Evolutionary conservation across 2,329 filamentous ascomycete species (phyloP).

Genomic region (Fusarium nelsonii): DNA sequence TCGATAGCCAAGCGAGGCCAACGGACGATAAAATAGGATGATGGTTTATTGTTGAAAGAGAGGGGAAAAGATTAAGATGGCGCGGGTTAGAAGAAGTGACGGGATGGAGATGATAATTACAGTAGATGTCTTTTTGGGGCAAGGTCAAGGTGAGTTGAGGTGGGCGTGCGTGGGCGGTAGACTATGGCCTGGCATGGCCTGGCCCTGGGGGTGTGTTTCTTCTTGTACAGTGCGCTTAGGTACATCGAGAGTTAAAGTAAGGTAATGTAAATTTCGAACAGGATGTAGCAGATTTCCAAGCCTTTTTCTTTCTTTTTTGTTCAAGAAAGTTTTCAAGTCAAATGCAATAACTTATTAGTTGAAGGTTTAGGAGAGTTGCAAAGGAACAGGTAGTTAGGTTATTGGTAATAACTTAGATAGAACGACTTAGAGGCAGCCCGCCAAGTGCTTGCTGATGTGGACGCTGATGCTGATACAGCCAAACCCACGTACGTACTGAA

Average conservation of each 20-base stretch:
- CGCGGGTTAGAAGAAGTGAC: slow-evolving; percentile 35
- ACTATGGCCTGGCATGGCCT: slow-evolving; percentile 12
- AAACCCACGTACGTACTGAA: slow-evolving; percentile 1
- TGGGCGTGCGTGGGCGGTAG: slow-evolving; percentile 39
- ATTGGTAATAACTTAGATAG: not conserved
- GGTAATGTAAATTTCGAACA: slow-evolving; percentile 14
- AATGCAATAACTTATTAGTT: not conserved
- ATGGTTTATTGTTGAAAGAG: slow-evolving; percentile 42
- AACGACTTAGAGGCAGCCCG: slow-evolving; percentile 14
- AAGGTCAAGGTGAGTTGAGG: slow-evolving; percentile 48
- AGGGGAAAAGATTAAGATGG: slow-evolving; percentile 39
- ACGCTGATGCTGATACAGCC: slow-evolving; percentile 8
- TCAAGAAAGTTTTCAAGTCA: not conserved
- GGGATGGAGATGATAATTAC: slow-evolving; percentile 47
- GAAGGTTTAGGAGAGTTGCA: not conserved
- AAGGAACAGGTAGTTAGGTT: not conserved
- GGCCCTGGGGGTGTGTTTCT: slow-evolving; percentile 29
- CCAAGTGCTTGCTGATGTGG: not conserved
- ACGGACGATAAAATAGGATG: slow-evolving; percentile 17
- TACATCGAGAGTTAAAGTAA: not conserved
- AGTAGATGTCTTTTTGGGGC: slow-evolving; percentile 47
- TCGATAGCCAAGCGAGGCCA: slow-evolving; percentile 17
- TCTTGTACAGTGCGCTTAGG: slow-evolving; percentile 45
- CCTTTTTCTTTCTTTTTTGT: not conserved
- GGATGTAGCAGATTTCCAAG: slow-evolving; percentile 2